Percentiles rank a stretch among this genome's conserved stretches.
Conservation (phyloP, 257 asterid genomes). For the Knoxia roxburghii region DNA sequence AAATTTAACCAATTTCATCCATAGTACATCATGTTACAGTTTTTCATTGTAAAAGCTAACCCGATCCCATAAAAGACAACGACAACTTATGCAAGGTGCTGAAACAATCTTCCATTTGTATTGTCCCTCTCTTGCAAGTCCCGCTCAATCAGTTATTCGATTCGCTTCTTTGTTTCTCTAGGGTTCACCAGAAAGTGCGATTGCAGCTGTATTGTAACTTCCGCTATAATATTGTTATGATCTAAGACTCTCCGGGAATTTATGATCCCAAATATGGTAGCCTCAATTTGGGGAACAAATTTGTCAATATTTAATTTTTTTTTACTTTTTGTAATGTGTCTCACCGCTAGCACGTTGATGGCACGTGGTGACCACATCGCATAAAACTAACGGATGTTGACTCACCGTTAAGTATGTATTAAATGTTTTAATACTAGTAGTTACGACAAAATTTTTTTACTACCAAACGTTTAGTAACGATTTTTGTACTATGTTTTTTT, state of each 20-base stretch:
- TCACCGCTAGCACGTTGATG: too few species aligned
- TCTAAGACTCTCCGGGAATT: constrained; percentile 78
- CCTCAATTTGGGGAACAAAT: too few species aligned
- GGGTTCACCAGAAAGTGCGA: constrained; percentile 80
- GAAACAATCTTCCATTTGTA: constrained; percentile 56
- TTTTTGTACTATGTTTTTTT: too few species aligned
- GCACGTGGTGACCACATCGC: too few species aligned
- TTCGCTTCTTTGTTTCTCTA: constrained; percentile 71
- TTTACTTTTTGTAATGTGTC: too few species aligned
- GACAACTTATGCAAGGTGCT: constrained; percentile 51
- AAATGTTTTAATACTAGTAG: too few species aligned
- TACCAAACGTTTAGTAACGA: too few species aligned
- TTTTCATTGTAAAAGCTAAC: constrained; percentile 10
- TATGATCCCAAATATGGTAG: constrained; percentile 82
- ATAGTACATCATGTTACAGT: constrained; percentile 11
- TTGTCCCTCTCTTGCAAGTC: constrained; percentile 84
- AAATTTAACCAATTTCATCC: constrained; percentile 7
- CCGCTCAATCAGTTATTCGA: constrained; percentile 76
- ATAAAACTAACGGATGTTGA: too few species aligned
- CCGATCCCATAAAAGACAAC: constrained; percentile 12
- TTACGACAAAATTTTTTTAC: too few species aligned
- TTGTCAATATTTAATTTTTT: too few species aligned
- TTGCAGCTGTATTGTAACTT: constrained; percentile 82
- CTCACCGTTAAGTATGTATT: too few species aligned
- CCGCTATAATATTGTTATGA: constrained; percentile 76